Conservation (phyloP, 192 early-diverging fungal genomes). For the Coemansia sp. region DNA sequence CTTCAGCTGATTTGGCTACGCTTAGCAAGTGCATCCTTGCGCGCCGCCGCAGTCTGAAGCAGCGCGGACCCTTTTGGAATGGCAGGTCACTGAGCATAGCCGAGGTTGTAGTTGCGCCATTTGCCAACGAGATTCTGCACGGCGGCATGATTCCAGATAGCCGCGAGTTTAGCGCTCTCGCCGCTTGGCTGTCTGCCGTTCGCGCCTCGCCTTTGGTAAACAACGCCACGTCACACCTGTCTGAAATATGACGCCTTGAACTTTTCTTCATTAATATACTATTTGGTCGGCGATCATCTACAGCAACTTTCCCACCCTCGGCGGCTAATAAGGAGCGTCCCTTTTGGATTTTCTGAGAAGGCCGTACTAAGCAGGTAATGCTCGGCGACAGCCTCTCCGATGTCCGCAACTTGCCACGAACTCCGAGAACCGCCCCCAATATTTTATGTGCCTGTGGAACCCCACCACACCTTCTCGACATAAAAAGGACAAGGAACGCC, state of each 20-base stretch:
- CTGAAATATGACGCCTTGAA: neutral
- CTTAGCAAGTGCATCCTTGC: slow-evolving; percentile 17
- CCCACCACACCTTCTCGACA: neutral
- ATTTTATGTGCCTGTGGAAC: neutral
- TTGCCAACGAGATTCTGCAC: slow-evolving; percentile 19
- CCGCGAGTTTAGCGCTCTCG: slow-evolving; percentile 9
- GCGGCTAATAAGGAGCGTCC: neutral
- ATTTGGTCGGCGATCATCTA: neutral
- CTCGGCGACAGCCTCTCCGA: neutral
- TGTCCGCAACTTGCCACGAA: neutral
- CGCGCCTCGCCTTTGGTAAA: slow-evolving; percentile 3
- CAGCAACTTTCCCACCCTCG: neutral
- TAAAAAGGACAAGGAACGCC: neutral
- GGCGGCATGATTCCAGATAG: slow-evolving; percentile 12
- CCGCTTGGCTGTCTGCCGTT: slow-evolving; percentile 25
- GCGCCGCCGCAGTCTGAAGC: slow-evolving; percentile 8
- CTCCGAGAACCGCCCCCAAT: neutral
- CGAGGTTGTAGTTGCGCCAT: slow-evolving; percentile 25
- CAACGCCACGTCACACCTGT: neutral
- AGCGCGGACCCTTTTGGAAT: slow-evolving; percentile 28
- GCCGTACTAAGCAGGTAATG: neutral
- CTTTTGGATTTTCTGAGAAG: neutral
- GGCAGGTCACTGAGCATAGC: slow-evolving; percentile 11
- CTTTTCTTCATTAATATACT: neutral
- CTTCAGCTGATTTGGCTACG: slow-evolving; percentile 9